Evolutionary conservation across 257 asterid genomes (phyloP), one percentile per base, ranked within the genome.

Genomic region (Fraxinus americana): DNA sequence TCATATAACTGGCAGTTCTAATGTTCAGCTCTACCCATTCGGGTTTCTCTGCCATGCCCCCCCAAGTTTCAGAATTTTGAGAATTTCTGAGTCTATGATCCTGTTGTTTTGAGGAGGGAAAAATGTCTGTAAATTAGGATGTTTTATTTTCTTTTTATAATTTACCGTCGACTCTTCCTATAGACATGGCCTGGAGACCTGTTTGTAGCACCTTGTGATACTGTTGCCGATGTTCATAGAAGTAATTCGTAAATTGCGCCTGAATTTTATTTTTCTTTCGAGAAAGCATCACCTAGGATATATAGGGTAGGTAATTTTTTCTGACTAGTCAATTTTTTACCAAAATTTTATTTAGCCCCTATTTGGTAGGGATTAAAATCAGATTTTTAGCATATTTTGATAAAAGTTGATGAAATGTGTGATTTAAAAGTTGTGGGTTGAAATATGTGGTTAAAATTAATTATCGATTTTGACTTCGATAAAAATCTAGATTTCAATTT

Each of bases 91-190:
- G 71, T 67, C 75, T 67, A 80, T 76, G 78, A 79, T 70, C 75
- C 79, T 14, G 25, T 82, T 80, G 69, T 57, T 74, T 78, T 79
- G 80, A 83, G 82, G 78, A 59, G 81, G 73, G 78, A 75, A 67
- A 71, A 48, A 39, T 67, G 75, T 82, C 70, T 88, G 92, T 90
- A 87, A 85, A 90, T 85, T 84, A 84, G 83, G 90, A 90, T 82
- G 76, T 79, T 75, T 79, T 21, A 5, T 76, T 69, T 87, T 71
- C 75, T 48, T 79, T 41, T 70, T 19, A 74, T 78, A 72, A 48
- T 79, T 71, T 71, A 72, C 71, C 17, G 0, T 21, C 12, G 32
- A 19, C 65, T 67, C 43, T 82, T 77, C 68, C 75, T 78, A 74
- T 54, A 67, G 71, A 65, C 70, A 23, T 48, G 52, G 59, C 66